These are phyloP conservation scores for Volvox africanus DNA, from an alignment of 139 green algal species.

Conservation along the genomic window DNA sequence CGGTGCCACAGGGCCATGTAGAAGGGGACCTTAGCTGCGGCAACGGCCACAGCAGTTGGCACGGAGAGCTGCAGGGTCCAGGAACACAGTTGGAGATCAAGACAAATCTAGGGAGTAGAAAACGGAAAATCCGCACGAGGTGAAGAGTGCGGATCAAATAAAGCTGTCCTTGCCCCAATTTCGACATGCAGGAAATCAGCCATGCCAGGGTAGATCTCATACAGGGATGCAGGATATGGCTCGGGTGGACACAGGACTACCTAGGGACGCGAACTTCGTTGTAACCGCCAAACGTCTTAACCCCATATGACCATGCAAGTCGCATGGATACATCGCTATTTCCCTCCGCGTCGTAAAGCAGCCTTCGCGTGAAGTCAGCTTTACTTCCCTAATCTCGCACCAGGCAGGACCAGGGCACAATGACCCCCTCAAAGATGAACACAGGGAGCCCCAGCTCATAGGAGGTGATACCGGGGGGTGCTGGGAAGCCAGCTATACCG, in stretches of 20 bases:
- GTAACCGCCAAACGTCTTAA: too few species aligned
- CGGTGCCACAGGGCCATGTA: constrained; percentile 9
- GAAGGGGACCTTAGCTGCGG: neutral
- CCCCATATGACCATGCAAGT: neutral
- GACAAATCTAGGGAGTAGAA: neutral
- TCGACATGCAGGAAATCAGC: too few species aligned
- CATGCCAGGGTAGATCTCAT: too few species aligned
- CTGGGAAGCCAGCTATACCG: neutral
- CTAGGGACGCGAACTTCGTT: neutral
- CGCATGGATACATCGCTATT: neutral
- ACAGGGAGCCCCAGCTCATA: constrained; percentile 23
- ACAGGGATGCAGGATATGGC: neutral
- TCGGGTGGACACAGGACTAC: neutral
- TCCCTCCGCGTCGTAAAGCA: neutral
- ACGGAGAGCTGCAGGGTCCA: constrained; percentile 7
- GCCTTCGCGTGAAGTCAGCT: neutral
- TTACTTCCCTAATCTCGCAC: neutral
- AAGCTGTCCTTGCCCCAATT: neutral
- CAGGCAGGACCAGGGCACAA: constrained; percentile 33
- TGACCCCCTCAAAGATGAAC: constrained; percentile 23
- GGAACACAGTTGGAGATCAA: neutral
- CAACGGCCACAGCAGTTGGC: neutral
- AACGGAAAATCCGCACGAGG: neutral
- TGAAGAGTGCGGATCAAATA: neutral
- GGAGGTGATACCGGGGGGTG: constrained; percentile 14